Conservation (phyloP, 148 eudicot species). For the Spergularia bocconei region DNA sequence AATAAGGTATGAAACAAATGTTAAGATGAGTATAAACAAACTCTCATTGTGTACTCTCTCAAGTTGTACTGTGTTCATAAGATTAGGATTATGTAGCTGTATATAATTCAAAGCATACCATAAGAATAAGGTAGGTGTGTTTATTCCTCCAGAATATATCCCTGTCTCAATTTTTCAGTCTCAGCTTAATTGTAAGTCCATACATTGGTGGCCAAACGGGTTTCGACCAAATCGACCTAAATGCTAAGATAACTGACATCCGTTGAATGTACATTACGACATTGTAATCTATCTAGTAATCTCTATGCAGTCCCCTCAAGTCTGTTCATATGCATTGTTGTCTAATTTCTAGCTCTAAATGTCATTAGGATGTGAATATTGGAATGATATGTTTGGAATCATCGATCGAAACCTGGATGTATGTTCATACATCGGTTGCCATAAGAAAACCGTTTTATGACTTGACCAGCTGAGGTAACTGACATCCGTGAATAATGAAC, state of each 20-base stretch:
- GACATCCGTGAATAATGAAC: too few species aligned
- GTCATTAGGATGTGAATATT: conserved; percentile 11
- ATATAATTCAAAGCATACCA: conserved; percentile 24
- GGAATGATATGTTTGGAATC: conserved; percentile 4
- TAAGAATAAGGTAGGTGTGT: conserved; percentile 20
- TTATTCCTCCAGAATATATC: conserved; percentile 17
- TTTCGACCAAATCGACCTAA: too few species aligned
- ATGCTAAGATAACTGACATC: too few species aligned
- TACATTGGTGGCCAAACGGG: background rate
- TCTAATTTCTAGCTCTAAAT: background rate
- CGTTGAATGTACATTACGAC: background rate
- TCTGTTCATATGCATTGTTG: background rate
- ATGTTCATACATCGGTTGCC: too few species aligned
- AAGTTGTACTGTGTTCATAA: conserved; percentile 18
- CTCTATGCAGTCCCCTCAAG: conserved; percentile 12
- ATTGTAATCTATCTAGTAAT: background rate
- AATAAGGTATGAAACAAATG: conserved; percentile 19
- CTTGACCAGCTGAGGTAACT: too few species aligned
- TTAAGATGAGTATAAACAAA: background rate
- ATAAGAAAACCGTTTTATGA: too few species aligned
- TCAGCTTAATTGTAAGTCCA: background rate
- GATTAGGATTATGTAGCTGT: conserved; percentile 26
- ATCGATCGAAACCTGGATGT: background rate
- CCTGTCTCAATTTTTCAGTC: background rate
- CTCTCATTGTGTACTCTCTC: conserved; percentile 12